Percentiles rank a stretch among this genome's conserved stretches.
Conservation (phyloP, 306 rosid species). For the Argentina anserina region DNA sequence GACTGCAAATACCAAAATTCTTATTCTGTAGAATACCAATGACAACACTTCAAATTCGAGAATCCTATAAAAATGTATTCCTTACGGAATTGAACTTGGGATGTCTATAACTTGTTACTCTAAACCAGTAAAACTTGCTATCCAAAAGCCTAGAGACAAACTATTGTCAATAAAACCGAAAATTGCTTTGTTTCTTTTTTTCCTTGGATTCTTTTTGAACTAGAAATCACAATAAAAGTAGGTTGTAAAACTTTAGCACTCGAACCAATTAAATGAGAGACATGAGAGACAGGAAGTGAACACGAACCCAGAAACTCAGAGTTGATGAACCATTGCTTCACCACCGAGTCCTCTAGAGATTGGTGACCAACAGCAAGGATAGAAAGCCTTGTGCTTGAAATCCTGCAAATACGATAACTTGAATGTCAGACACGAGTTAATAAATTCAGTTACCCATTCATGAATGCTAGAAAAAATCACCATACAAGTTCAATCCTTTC, state of each 20-base stretch:
- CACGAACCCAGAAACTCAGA: slow-evolving; percentile 29
- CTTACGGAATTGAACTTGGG: neutral
- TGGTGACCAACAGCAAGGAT: slow-evolving; percentile 28
- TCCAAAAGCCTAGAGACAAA: neutral
- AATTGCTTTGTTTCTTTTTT: neutral
- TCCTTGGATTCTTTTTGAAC: neutral
- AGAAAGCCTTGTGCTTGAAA: slow-evolving; percentile 26
- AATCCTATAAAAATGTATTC: neutral
- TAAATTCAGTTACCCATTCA: neutral
- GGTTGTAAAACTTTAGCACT: neutral
- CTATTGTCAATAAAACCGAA: neutral
- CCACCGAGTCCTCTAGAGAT: slow-evolving; percentile 27
- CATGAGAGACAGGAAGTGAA: neutral
- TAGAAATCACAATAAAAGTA: neutral
- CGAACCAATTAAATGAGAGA: neutral
- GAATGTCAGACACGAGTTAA: slow-evolving; percentile 1
- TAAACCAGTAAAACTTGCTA: neutral
- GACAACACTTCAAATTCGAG: slow-evolving; percentile 5
- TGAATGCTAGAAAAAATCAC: neutral
- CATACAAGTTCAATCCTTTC: neutral
- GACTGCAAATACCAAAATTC: slow-evolving; percentile 23
- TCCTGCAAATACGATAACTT: slow-evolving; percentile 19
- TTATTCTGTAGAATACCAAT: slow-evolving; percentile 16
- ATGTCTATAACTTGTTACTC: neutral
- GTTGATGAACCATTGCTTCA: slow-evolving; percentile 21